Percentiles rank a stretch among this genome's conserved stretches.
These are phyloP conservation scores for Cymbidium sinense DNA, from an alignment of 106 monocot genomes.

Conservation along the genomic window DNA sequence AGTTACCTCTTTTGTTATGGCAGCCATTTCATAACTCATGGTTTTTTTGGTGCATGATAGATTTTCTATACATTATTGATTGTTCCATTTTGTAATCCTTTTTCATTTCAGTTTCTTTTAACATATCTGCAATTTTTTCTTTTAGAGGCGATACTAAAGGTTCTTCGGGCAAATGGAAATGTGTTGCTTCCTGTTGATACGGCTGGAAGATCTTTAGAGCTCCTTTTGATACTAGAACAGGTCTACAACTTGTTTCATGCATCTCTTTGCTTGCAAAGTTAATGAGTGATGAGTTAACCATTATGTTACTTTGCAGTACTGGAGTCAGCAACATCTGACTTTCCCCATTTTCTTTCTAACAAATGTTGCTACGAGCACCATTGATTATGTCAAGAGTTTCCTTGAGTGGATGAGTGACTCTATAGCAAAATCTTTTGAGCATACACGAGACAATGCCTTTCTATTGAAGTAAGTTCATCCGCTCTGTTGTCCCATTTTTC, in stretches of 20 bases:
- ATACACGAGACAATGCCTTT: constrained; percentile 88
- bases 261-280: not conserved
- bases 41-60: not conserved
- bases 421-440: constrained; percentile 92
- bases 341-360: constrained; percentile 93
- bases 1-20: not conserved
- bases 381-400: constrained; percentile 98
- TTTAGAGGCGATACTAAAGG: constrained; percentile 70
- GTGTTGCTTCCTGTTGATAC: constrained; percentile 94
- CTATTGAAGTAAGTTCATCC: constrained; percentile 58
- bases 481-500: not conserved
- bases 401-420: constrained; percentile 98
- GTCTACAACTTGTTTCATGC: constrained; percentile 21
- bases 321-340: constrained; percentile 71
- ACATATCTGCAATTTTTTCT: constrained; percentile 5
- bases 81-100: not conserved
- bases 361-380: constrained; percentile 84
- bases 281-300: not conserved
- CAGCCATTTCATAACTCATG: not conserved
- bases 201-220: constrained; percentile 83
- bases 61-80: not conserved
- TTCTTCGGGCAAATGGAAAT: constrained; percentile 66
- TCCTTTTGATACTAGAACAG: constrained; percentile 86
- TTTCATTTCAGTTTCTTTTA: not conserved
- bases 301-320: constrained; percentile 46